Evolutionary conservation across 176 grass and related monocot genomes (phyloP), one percentile per base, ranked within the genome.

Genomic region (Oryza punctata): DNA sequence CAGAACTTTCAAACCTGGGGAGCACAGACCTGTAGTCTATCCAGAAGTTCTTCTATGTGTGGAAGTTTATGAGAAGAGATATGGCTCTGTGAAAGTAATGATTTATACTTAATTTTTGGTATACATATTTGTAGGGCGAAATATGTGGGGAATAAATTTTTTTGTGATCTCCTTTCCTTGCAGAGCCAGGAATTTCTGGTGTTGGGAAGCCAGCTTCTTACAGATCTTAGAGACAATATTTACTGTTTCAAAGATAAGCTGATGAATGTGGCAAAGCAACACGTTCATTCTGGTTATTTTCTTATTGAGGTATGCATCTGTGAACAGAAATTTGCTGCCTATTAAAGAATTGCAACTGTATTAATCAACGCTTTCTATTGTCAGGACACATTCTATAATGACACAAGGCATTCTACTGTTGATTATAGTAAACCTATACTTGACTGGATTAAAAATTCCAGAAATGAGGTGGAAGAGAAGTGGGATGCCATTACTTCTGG

Each of bases 111-210:
- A 54, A 38, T 14, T 81, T 81, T 63, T 46, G 25, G 30, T 1
- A 1, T 69, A 6, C 10, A 85, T 86, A 54, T 78, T 73, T 45
- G 35, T 70, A 41, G 59, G 63, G 43, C 72, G 59, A 89, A 69
- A 28, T 86, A 49, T 70, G 24, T 44, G 29, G 71, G 16, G 67
- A 64, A 23, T 54, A 27, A 82, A 1, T 81, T 72, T 79, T 44
- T 41, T 90, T 29, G 23, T 91, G 54, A 63, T 59, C 15, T 90
- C 49, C 7, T 24, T 84, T 18, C 10, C 23, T 35, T 85, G 72
- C 93, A 98, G 96, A 96, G 60, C 45, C 93, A 98, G 81, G 96
- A 98, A 84, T 93, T 98, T 90, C 91, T 98, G 67, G 91, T 96
- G 59, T 54, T 95, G 73, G 93, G 96, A 82, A 98, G 85, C 85